These are phyloP conservation scores for Fusarium scirpi DNA, from an alignment of 2,329 filamentous ascomycete genomes.

Conservation along the genomic window DNA sequence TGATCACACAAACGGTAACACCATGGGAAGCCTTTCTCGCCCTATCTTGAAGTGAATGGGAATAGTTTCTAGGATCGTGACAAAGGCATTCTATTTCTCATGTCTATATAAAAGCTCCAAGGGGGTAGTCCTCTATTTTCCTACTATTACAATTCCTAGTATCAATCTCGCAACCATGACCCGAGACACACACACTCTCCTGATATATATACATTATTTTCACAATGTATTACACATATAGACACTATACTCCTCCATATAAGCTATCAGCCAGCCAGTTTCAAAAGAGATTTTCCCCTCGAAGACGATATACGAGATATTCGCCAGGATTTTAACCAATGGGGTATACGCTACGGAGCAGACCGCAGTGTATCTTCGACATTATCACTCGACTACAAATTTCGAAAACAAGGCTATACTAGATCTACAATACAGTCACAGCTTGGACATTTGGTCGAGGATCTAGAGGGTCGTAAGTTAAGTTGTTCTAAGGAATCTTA, in stretches of 20 bases:
- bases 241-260: slow-evolving; percentile 3
- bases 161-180: not conserved
- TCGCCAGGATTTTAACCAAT: slow-evolving; percentile 19
- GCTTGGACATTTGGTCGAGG: slow-evolving; percentile 18
- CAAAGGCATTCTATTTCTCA: not conserved
- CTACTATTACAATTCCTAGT: not conserved
- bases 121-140: not conserved
- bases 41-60: not conserved
- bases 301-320: slow-evolving; percentile 5
- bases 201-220: slow-evolving; percentile 18
- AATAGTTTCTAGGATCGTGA: not conserved
- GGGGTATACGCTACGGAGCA: slow-evolving; percentile 25
- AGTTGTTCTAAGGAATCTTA: not conserved
- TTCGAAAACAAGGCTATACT: slow-evolving; percentile 22
- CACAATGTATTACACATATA: slow-evolving; percentile 13
- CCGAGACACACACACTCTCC: not conserved
- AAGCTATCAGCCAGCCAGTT: not conserved
- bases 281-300: slow-evolving; percentile 2
- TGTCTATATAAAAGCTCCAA: slow-evolving; percentile 3
- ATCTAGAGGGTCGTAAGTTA: slow-evolving; percentile 24
- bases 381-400: slow-evolving; percentile 35
- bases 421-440: slow-evolving; percentile 10
- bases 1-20: slow-evolving; percentile 31
- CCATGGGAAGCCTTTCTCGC: slow-evolving; percentile 21
- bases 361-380: slow-evolving; percentile 2